Percentiles rank a stretch among this genome's conserved stretches.
Evolutionary conservation across 106 monocot species (phyloP).

Genomic region (Dioscorea alata): DNA sequence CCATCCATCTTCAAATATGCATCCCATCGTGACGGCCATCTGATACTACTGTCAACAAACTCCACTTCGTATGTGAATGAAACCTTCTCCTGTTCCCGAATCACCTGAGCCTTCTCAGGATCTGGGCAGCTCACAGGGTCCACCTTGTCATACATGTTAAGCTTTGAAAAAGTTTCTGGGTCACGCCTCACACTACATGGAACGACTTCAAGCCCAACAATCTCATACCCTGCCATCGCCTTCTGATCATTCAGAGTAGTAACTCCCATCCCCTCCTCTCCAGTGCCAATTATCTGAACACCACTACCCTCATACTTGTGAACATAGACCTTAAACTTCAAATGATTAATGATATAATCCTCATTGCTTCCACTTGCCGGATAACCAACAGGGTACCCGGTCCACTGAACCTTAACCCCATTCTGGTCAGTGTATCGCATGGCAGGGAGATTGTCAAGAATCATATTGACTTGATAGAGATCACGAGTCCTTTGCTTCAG

Average conservation of each 20-base stretch:
- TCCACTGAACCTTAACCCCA: slow-evolving; percentile 49
- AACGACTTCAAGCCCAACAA: slow-evolving; percentile 60
- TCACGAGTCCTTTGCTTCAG: slow-evolving; percentile 49
- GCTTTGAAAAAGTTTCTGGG: slow-evolving; percentile 30
- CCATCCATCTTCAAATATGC: slow-evolving; percentile 67
- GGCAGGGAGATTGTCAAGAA: slow-evolving; percentile 64
- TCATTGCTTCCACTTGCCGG: slow-evolving; percentile 19
- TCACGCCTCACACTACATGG: slow-evolving; percentile 62
- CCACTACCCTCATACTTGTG: slow-evolving; percentile 53
- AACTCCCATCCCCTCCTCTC: slow-evolving; percentile 39
- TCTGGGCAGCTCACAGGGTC: slow-evolving; percentile 39
- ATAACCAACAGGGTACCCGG: slow-evolving; percentile 58
- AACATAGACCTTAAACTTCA: slow-evolving; percentile 58
- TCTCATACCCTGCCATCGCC: slow-evolving; percentile 44
- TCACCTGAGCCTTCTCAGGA: slow-evolving; percentile 38
- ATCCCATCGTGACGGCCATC: slow-evolving; percentile 78
- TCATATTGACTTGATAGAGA: slow-evolving; percentile 72
- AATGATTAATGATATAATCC: slow-evolving; percentile 53
- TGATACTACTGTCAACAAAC: slow-evolving; percentile 49
- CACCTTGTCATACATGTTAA: slow-evolving; percentile 33
- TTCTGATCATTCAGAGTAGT: slow-evolving; percentile 37
- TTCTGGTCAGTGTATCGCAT: slow-evolving; percentile 40
- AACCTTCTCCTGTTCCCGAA: slow-evolving; percentile 44
- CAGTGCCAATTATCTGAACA: slow-evolving; percentile 34
- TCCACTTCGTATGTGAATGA: slow-evolving; percentile 60